Base-by-base conservation (phyloP, 2,329 filamentous ascomycete species). In the Aspergillus caelatus region DNA sequence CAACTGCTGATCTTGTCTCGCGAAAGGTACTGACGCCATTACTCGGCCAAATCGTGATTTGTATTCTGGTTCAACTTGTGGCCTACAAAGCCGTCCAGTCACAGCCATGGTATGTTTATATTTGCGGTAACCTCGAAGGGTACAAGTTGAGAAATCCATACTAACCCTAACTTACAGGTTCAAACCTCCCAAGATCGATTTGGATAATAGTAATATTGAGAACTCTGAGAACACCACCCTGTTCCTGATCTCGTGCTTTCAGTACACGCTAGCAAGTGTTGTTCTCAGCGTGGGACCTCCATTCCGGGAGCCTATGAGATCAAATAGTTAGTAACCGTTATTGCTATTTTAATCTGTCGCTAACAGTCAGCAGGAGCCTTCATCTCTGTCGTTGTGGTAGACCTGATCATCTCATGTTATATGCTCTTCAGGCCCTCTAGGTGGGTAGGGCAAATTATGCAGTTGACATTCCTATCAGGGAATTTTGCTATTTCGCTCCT, bases 191-290 rank as follows among this genome's bases (percentile, higher is more conserved):
- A 84, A 89, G 61, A 76, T 96, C 30, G 86, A 93, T 72, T 87
- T 86, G 30, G 86, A 96, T 34, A 90, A 95, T 73, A 90, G 91
- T 28, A 96, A 95, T 74, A 90, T 94, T 59, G 85, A 90, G 71
- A 98, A 98, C 77, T 97, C 93, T 11, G 91, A 98, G 72, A 98
- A 99, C 72, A 97, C 94, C 0, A 89, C 91, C 0, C 82, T 99
- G 1, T 99, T 99, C 81, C 80, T 98, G 34, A 83, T 94, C 6
- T 96, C 91, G 1, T 97, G 93, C 76, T 98, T 94, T 73, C 94
- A 98, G 76, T 99, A 99, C 77, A 96, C 96, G 43, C 84, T 97
- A 26, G 91, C 93, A 0, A 95, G 92, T 4, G 85, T 98, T 45
- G 91, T 98, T 1, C 84, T 99, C 34, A 96, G 91, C 70, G 92